Percentiles rank a stretch among this genome's conserved stretches.
phyloP scores from a whole-genome alignment of 306 rosid genomes.

The Clitoria ternatea region DNA sequence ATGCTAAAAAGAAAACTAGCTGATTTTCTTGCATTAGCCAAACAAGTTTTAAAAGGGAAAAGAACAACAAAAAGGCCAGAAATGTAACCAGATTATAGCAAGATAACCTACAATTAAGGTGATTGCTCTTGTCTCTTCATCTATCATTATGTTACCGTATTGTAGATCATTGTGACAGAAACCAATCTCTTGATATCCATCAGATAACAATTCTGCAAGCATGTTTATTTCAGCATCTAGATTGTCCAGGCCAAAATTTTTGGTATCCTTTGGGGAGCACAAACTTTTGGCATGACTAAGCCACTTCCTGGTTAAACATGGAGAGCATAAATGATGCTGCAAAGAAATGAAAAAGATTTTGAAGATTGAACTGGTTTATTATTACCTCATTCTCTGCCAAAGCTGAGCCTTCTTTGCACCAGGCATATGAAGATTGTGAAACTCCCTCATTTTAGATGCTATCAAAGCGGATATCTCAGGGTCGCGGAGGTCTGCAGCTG shows the following conservation, averaged over 20 bases:
- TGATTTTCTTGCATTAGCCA: background rate
- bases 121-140: slow-evolving; percentile 65
- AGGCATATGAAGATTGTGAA: slow-evolving; percentile 75
- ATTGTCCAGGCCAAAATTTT: slow-evolving; percentile 46
- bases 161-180: slow-evolving; percentile 95
- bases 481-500: slow-evolving; percentile 65
- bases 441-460: slow-evolving; percentile 73
- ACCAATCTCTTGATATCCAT: slow-evolving; percentile 55
- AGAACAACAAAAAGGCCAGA: background rate
- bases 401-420: slow-evolving; percentile 49
- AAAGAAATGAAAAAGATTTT: background rate
- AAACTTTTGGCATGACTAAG: slow-evolving; percentile 48
- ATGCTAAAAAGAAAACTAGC: background rate
- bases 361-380: background rate
- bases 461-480: slow-evolving; percentile 64
- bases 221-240: slow-evolving; percentile 56
- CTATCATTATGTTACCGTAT: slow-evolving; percentile 98
- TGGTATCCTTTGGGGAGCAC: slow-evolving; percentile 47
- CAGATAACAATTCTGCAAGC: slow-evolving; percentile 45
- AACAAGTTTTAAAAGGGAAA: background rate
- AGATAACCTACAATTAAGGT: slow-evolving; percentile 72
- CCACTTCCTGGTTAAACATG: slow-evolving; percentile 57
- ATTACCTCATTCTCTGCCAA: slow-evolving; percentile 80
- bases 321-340: background rate
- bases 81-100: background rate